These are phyloP conservation scores for Pichia kluyveri DNA, from an alignment of 805 yeast genomes.

Conservation along the genomic window DNA sequence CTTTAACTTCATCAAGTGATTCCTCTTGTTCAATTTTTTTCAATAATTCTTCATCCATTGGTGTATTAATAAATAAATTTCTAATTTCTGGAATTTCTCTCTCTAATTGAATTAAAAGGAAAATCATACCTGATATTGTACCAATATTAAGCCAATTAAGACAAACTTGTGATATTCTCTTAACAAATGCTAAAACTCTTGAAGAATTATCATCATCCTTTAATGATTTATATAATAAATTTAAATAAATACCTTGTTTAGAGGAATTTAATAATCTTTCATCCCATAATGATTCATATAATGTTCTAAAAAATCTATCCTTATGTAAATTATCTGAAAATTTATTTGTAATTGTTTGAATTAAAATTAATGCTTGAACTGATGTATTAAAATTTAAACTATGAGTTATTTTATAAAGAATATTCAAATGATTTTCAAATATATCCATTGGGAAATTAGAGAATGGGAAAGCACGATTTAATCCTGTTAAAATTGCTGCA, in stretches of 20 bases:
- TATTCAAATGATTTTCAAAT: constrained; percentile 69
- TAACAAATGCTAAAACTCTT: constrained; percentile 82
- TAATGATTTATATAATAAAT: constrained; percentile 75
- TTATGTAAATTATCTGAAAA: constrained; percentile 29
- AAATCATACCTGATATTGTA: constrained; percentile 76
- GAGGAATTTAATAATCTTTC: constrained; percentile 78
- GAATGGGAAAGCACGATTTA: constrained; percentile 94
- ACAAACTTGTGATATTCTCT: constrained; percentile 80
- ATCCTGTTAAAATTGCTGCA: constrained; percentile 86
- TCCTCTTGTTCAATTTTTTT: constrained; percentile 33
- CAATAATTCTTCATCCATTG: constrained; percentile 40
- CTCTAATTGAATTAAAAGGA: constrained; percentile 58
- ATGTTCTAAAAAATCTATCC: constrained; percentile 75
- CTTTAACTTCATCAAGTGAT: constrained; percentile 23
- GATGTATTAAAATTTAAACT: constrained; percentile 91
- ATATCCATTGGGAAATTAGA: constrained; percentile 63
- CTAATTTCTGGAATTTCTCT: constrained; percentile 57
- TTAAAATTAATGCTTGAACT: constrained; percentile 81
- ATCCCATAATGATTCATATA: constrained; percentile 85
- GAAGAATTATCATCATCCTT: constrained; percentile 54
- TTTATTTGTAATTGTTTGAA: constrained; percentile 66
- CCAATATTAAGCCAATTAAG: constrained; percentile 84
- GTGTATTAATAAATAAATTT: constrained; percentile 49
- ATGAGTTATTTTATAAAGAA: constrained; percentile 84
- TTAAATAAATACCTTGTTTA: constrained; percentile 86